Evolutionary conservation across 306 rosid genomes (phyloP), one percentile per base, ranked within the genome.

Genomic region (Oxytropis ochrocephala): DNA sequence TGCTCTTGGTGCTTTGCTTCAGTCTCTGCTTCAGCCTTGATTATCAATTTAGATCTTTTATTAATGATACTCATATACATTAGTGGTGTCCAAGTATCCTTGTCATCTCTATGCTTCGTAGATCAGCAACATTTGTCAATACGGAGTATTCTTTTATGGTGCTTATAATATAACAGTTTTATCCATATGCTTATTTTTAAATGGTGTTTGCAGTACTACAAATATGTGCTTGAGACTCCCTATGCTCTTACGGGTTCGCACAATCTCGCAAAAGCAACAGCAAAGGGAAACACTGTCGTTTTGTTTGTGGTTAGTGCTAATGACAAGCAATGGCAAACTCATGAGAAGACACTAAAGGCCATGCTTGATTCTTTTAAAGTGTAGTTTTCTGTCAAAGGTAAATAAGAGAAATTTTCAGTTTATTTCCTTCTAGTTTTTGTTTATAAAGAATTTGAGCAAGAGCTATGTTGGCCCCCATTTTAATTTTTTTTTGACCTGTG

Each of bases 251-350:
- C 98, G 4, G 98, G 98, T 24, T 76, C 97, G 2, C 98, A 90
- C 85, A 94, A 94, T 77, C 96, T 94, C 50, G 98, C 97, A 10
- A 91, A 90, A 79, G 98, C 98, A 75, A 94, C 97, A 4, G 97
- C 98, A 8, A 94, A 94, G 78, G 98, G 96, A 74, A 91, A 77
- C 88, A 94, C 98, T 0, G 96, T 94, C 35, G 85, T 94, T 51
- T 73, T 94, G 50, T 94, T 90, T 74, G 98, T 94, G 68, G 96
- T 84, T 2, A 94, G 98, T 62, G 96, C 98, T 64, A 94, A 70
- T 60, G 98, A 90, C 74, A 90, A 88, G 75, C 98, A 94, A 54
- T 94, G 98, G 97, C 97, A 61, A 72, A 19, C 91, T 21, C 84
- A 90, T 61, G 46, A 90, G 84, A 76, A 88, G 79, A 85, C 80